A percentile compares a stretch with the other conserved stretches of the same genome.
Evolutionary conservation across 352 stramenopile species (phyloP).

Genomic region (Phytophthora vignae): DNA sequence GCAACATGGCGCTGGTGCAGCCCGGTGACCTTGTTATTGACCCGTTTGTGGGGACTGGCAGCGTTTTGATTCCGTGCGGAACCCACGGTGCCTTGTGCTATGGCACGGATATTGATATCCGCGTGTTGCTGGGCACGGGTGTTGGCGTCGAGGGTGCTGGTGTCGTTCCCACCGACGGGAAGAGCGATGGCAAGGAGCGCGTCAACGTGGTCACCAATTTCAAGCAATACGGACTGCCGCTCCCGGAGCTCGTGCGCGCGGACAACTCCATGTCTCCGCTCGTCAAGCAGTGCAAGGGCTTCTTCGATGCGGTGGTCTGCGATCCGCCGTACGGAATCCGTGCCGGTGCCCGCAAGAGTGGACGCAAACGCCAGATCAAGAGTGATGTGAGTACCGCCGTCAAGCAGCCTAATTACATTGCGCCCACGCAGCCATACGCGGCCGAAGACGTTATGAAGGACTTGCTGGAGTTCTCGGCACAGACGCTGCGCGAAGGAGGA

Average conservation of each 20-base stretch:
- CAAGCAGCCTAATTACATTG: constrained; percentile 94
- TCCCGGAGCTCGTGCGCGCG: constrained; percentile 94
- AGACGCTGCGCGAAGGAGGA: constrained; percentile 76
- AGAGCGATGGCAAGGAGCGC: constrained; percentile 31
- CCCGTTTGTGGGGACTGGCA: constrained; percentile 98
- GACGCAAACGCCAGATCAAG: constrained; percentile 60
- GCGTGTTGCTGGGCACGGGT: constrained; percentile 93
- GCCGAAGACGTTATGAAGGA: constrained; percentile 98
- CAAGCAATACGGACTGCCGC: constrained; percentile 92
- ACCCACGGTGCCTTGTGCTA: constrained; percentile 94
- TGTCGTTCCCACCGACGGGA: constrained; percentile 17
- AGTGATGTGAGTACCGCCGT: constrained; percentile 29
- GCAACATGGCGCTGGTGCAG: constrained; percentile 82
- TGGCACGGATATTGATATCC: constrained; percentile 97
- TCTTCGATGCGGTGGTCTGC: constrained; percentile 93
- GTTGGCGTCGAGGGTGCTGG: constrained; percentile 59
- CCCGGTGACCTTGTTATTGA: constrained; percentile 92
- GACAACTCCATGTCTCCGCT: constrained; percentile 90
- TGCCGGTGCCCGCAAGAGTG: constrained; percentile 93
- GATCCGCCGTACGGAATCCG: constrained; percentile 96
- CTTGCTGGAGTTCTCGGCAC: constrained; percentile 92
- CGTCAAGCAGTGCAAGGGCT: constrained; percentile 47
- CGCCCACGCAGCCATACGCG: constrained; percentile 95
- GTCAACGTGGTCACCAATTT: constrained; percentile 92
- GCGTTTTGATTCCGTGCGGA: constrained; percentile 95